Base-by-base conservation (phyloP, 257 asterid species). In the Gynochthodes officinalis region DNA sequence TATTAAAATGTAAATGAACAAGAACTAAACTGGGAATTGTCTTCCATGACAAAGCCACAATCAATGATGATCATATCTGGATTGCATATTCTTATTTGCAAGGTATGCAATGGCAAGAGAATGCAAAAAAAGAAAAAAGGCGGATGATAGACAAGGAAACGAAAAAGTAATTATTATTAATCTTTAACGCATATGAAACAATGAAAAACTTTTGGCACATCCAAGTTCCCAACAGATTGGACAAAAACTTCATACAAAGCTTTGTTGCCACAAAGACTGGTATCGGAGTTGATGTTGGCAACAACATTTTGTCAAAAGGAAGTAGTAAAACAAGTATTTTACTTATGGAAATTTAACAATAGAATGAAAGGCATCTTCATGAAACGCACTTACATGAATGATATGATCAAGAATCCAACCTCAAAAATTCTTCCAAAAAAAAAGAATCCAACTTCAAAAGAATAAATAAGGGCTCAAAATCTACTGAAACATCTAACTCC, bases 371-470 rank as follows among this genome's bases (percentile, higher is more conserved):
- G 2, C 15, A 46, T 46, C 18, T 25, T n/a, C 28, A 9, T 27
- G 2, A 19, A 9, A 49, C 16, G n/a, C 19, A 49, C n/a, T 49
- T 25, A 54, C 28, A 9, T 27, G 2, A 19, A 9, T 57, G 5
- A 57, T 57, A 12, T 11, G 63, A 27, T 9, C 32, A 57, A 57
- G 37, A 57, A 57, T 57, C 63, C 63, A 57, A 18, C 63, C 27
- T 28, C 32, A 57, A 57, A 54, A 21, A n/a, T n/a, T n/a, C n/a
- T n/a, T n/a, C n/a, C n/a, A n/a, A n/a, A n/a, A n/a, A n/a, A n/a
- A n/a, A 57, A 57, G 37, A 57, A 57, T 57, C 63, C 63, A 57
- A 18, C 63, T 57, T 28, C 32, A 57, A 57, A 54, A 21, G 37
- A 23, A 13, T 37, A 11, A 7, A 27, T 15, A 27, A 57, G 4